Conservation (phyloP, 345 rosid genomes). For the Citrus trifoliata region DNA sequence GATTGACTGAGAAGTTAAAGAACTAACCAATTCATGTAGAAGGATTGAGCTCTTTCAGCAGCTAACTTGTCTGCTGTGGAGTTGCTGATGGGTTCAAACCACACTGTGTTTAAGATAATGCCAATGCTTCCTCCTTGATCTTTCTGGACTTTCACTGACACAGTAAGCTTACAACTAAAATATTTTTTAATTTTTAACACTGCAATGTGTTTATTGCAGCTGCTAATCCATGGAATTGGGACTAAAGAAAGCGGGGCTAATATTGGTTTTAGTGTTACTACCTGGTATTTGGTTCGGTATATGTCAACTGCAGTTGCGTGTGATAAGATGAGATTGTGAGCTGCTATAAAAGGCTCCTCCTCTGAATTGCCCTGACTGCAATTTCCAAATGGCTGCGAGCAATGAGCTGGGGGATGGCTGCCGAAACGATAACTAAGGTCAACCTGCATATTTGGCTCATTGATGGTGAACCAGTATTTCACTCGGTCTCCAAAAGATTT, state of each 20-base stretch:
- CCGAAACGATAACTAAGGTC: slow-evolving; percentile 32
- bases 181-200: no score
- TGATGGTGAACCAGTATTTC: slow-evolving; percentile 55
- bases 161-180: neutral
- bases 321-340: slow-evolving; percentile 44
- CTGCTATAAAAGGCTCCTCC: slow-evolving; percentile 51
- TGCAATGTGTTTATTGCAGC: no score
- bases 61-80: slow-evolving; percentile 27
- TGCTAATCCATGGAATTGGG: no score
- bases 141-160: slow-evolving; percentile 19
- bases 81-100: slow-evolving; percentile 26
- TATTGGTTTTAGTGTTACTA: neutral
- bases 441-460: slow-evolving; percentile 55
- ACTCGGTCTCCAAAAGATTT: slow-evolving; percentile 61
- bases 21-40: slow-evolving; percentile 13
- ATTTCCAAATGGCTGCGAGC: slow-evolving; percentile 46
- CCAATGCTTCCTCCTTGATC: slow-evolving; percentile 39
- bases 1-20: neutral
- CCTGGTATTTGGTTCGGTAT: slow-evolving; percentile 29
- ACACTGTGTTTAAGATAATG: slow-evolving; percentile 19
- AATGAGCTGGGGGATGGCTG: slow-evolving; percentile 40
- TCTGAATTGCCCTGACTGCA: slow-evolving; percentile 53
- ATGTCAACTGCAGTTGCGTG: slow-evolving; percentile 28
- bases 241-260: neutral
- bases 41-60: slow-evolving; percentile 26